These are phyloP conservation scores for Pichia insulana DNA, from an alignment of 805 yeast species.

Conservation along the genomic window DNA sequence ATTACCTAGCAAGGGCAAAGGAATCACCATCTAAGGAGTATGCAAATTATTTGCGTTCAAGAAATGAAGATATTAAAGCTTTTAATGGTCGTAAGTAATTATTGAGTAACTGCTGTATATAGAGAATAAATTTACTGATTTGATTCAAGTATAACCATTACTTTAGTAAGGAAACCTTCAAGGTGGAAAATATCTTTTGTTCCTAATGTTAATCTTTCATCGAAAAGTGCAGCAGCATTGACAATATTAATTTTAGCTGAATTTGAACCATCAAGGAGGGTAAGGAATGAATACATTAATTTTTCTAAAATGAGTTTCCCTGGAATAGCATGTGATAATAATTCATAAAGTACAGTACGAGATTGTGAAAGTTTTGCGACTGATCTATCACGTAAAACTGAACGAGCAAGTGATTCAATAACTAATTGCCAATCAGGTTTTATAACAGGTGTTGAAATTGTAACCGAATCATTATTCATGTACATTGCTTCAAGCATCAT, in stretches of 20 bases:
- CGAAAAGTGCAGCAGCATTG: slow-evolving; percentile 57
- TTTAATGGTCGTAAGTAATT: slow-evolving; percentile 26
- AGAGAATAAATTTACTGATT: slow-evolving; percentile 3
- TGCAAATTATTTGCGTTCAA: slow-evolving; percentile 44
- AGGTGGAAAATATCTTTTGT: slow-evolving; percentile 86
- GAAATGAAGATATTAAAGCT: slow-evolving; percentile 41
- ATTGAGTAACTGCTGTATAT: slow-evolving; percentile 2
- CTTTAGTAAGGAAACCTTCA: slow-evolving; percentile 87
- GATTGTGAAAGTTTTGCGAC: slow-evolving; percentile 54
- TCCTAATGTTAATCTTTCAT: slow-evolving; percentile 82
- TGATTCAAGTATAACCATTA: slow-evolving; percentile 67
- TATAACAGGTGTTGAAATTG: slow-evolving; percentile 41
- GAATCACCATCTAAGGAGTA: slow-evolving; percentile 59
- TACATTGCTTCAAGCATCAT: slow-evolving; percentile 76
- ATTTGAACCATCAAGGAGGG: slow-evolving; percentile 13
- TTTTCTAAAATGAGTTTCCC: slow-evolving; percentile 70
- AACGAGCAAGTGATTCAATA: slow-evolving; percentile 52
- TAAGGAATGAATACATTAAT: slow-evolving; percentile 32
- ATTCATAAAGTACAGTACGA: slow-evolving; percentile 68
- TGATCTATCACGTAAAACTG: slow-evolving; percentile 51
- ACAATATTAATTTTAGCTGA: slow-evolving; percentile 39
- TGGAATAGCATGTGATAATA: slow-evolving; percentile 90
- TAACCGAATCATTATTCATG: slow-evolving; percentile 54
- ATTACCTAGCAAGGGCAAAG: slow-evolving; percentile 47
- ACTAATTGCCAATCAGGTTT: slow-evolving; percentile 89